These are phyloP conservation scores for Chlorella vulgaris DNA, from an alignment of 139 green algal genomes.

Conservation along the genomic window DNA sequence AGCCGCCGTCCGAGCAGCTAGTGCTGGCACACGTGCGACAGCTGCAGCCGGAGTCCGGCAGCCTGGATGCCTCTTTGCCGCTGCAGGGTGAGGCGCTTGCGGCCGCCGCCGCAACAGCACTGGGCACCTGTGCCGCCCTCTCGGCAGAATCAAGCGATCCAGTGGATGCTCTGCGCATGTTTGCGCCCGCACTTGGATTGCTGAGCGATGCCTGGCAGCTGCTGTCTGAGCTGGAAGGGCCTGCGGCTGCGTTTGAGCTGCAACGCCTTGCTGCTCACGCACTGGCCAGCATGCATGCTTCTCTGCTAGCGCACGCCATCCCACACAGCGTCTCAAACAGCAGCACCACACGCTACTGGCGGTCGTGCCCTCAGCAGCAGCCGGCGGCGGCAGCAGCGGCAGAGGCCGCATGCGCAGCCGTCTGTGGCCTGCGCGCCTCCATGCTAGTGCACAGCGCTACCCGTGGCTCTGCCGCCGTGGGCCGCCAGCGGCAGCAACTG, in stretches of 20 bases:
- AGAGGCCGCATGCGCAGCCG: not conserved
- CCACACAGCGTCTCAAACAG: not conserved
- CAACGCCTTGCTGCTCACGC: not conserved
- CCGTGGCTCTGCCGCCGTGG: not conserved
- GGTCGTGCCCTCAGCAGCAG: slow-evolving; percentile 1
- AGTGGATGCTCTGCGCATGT: slow-evolving; percentile 3
- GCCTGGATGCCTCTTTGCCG: not conserved
- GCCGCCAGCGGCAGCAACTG: not conserved
- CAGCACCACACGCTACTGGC: slow-evolving; percentile 3
- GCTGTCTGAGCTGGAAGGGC: not conserved
- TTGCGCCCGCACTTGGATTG: not conserved
- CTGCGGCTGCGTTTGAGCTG: not conserved
- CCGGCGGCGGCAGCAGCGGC: not conserved
- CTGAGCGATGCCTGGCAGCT: not conserved
- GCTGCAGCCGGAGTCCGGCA: not conserved
- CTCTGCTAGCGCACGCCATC: no score
- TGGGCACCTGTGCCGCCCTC: not conserved
- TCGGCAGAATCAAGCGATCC: not conserved
- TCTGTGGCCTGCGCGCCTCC: not conserved
- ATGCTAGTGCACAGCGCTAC: not conserved
- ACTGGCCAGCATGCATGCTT: slow-evolving; percentile 23
- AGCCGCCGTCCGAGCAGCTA: not conserved
- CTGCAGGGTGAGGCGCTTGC: not conserved
- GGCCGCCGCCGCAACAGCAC: not conserved
- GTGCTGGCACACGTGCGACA: slow-evolving; percentile 3